Base-by-base conservation (phyloP, 2,329 filamentous ascomycete species). In the Knufia petricola region DNA sequence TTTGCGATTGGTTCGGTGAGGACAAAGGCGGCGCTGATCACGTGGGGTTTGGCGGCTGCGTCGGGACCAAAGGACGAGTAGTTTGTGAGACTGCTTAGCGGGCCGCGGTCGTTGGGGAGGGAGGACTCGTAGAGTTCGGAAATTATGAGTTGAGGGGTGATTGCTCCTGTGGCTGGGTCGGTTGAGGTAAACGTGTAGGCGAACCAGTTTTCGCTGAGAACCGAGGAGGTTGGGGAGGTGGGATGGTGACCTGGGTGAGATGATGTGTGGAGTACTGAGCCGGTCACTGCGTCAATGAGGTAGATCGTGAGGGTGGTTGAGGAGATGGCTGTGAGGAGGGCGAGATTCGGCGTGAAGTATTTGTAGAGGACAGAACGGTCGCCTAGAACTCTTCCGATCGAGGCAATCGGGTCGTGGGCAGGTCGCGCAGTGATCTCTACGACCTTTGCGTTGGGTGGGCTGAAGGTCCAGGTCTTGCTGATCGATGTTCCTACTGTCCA, bases 321-420 rank as follows among this genome's bases (percentile, higher is more conserved):
- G 28, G 83, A 75, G 2, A 81, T 69, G 1, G 85, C 75, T 1
- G 85, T 85, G 39, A 95, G 73, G 0, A 96, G 75, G 2, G 88
- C 73, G 4, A 87, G 77, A 66, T 94, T 95, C 0, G 86, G 81
- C 68, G 94, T 95, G 34, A 98, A 71, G 63, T 96, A 96, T 69
- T 98, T 98, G 78, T 98, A 98, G 54, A 90, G 78, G 41, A 98
- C 92, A n/a, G 82, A 82, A 37, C 92, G 80, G 61, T 98, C 85
- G 21, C 88, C 89, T 19, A 98, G 77, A 1, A 96, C 92, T 51
- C 87, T 87, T 8, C 92, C 92, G 58, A 98, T 95, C 0, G 92
- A 96, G 2, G 92, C 90, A 41, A 96, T 82, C 0, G 87, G 87
- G 58, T 98, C 89, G 55, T 90, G 84, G 2, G 76, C 62, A 8